Conservation (phyloP, 2,329 filamentous ascomycete genomes). For the Xylaria sp. region DNA sequence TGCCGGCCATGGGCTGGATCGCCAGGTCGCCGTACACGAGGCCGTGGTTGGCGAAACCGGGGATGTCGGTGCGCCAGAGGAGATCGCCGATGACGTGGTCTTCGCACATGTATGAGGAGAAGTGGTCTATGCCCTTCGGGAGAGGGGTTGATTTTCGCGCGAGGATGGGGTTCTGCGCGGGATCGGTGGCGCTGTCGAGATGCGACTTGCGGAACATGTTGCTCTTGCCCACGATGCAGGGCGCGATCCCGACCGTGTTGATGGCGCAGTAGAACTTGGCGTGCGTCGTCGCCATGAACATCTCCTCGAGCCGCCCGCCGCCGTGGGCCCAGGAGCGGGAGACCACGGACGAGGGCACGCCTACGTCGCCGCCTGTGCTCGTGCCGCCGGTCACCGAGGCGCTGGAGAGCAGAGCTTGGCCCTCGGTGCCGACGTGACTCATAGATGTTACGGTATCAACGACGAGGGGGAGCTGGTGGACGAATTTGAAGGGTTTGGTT, state of each 20-base stretch:
- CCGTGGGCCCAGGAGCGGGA: conserved; percentile 51
- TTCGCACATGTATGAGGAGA: conserved; percentile 96
- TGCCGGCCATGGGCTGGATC: conserved; percentile 85
- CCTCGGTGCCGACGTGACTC: conserved; percentile 36
- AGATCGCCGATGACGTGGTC: conserved; percentile 95
- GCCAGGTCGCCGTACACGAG: conserved; percentile 85
- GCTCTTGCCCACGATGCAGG: conserved; percentile 94
- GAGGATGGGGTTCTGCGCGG: conserved; percentile 52
- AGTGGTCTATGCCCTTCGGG: conserved; percentile 81
- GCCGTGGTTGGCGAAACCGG: conserved; percentile 77
- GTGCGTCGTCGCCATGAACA: conserved; percentile 92
- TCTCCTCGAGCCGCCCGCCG: conserved; percentile 88
- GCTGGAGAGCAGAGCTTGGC: conserved; percentile 44
- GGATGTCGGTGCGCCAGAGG: conserved; percentile 75
- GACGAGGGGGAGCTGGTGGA: conserved; percentile 89
- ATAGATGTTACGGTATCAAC: conserved; percentile 68
- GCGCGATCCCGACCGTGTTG: conserved; percentile 88
- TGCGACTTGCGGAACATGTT: conserved; percentile 98
- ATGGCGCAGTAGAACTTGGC: conserved; percentile 98
- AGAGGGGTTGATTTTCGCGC: conserved; percentile 47
- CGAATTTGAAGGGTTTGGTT: conserved; percentile 78
- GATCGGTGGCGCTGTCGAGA: conserved; percentile 73
- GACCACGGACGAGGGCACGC: conserved; percentile 36
- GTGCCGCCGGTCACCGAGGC: conserved; percentile 42
- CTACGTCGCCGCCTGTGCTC: conserved; percentile 39